These are phyloP conservation scores for Metarhizium humberi DNA, from an alignment of 2,329 filamentous ascomycete genomes.

Conservation along the genomic window DNA sequence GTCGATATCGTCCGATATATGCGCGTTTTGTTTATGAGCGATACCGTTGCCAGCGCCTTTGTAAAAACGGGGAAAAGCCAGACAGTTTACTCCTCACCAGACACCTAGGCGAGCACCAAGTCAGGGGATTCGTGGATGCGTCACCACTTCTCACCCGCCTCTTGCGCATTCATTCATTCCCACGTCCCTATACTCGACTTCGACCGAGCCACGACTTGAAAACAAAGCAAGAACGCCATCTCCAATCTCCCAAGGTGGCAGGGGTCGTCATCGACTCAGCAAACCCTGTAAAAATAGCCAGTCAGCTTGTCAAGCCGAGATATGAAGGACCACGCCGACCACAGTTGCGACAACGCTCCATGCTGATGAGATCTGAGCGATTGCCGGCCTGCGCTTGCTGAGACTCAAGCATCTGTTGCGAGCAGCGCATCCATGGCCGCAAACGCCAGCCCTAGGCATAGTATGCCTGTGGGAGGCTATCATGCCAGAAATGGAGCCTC, in stretches of 20 bases:
- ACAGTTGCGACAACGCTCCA: neutral
- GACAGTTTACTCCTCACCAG: neutral
- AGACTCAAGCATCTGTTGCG: neutral
- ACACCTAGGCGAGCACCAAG: neutral
- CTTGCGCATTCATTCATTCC: neutral
- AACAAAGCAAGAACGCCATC: neutral
- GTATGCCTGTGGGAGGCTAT: conserved; percentile 17
- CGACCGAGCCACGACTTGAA: neutral
- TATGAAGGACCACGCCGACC: neutral
- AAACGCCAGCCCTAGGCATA: conserved; percentile 20
- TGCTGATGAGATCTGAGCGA: conserved; percentile 2
- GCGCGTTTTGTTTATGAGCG: neutral
- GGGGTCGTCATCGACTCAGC: neutral
- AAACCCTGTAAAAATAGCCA: neutral
- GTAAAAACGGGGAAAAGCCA: neutral
- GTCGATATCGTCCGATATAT: neutral
- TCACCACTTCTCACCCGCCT: neutral
- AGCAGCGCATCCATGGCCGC: conserved; percentile 17
- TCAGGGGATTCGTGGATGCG: neutral
- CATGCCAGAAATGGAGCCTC: conserved; percentile 16
- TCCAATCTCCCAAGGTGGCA: neutral
- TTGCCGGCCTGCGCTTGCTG: conserved; percentile 2
- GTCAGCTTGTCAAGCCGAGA: neutral
- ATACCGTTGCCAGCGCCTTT: neutral
- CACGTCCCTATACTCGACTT: neutral